These are phyloP conservation scores for Macrophomina tecta DNA, from an alignment of 2,329 filamentous ascomycete genomes.

Conservation along the genomic window DNA sequence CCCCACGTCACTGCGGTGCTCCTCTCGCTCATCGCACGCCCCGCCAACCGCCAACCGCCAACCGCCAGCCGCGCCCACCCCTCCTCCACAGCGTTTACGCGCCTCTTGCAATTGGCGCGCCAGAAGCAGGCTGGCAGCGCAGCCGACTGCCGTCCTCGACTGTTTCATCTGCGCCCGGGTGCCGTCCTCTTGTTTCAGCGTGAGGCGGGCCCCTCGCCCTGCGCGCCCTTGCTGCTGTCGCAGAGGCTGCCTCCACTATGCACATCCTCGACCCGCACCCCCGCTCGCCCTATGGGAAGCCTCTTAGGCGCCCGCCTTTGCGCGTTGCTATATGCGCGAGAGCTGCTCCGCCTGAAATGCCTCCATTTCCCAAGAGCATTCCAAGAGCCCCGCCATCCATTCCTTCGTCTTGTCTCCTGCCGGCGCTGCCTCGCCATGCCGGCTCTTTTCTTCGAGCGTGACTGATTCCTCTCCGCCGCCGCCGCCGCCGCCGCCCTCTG, in stretches of 20 bases:
- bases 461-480: neutral
- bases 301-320: neutral
- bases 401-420: constrained; percentile 10
- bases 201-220: constrained; percentile 2
- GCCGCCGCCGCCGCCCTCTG: neutral
- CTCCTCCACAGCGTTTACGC: neutral
- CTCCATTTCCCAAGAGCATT: constrained; percentile 14
- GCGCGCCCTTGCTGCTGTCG: constrained; percentile 19
- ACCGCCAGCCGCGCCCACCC: neutral
- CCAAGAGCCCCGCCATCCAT: neutral
- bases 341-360: constrained; percentile 9
- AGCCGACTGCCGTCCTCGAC: neutral
- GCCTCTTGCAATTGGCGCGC: constrained; percentile 19
- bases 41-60: too few relatives aligned
- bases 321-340: neutral
- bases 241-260: constrained; percentile 1
- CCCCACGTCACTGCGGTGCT: constrained; percentile 6
- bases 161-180: constrained; percentile 7
- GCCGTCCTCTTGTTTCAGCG: constrained; percentile 21
- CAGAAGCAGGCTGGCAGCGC: neutral
- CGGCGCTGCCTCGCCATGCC: neutral
- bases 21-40: neutral
- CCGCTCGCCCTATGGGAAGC: neutral
- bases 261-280: neutral
- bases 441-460: neutral